Conservation (phyloP, 352 stramenopile genomes). For the Globisporangium orthogonon region DNA sequence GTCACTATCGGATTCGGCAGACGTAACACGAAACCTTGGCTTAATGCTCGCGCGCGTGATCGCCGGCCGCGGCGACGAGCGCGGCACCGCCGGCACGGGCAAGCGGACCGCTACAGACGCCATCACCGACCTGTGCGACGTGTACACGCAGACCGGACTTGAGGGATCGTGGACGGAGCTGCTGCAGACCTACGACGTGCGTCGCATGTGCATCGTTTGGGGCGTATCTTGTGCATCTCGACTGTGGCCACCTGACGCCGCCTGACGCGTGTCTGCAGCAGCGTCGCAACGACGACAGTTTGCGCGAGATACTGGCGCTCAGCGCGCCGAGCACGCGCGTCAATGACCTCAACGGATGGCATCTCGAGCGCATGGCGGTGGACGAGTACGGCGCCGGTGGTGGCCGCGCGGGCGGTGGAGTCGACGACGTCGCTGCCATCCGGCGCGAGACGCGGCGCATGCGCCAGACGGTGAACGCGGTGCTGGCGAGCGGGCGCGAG, state of each 20-base stretch:
- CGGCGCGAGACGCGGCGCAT: conserved; percentile 49
- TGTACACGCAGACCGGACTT: conserved; percentile 58
- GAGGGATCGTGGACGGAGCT: conserved; percentile 68
- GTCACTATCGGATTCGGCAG: background rate
- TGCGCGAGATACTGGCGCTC: conserved; percentile 68
- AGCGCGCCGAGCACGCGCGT: conserved; percentile 50
- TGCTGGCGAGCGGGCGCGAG: conserved; percentile 45
- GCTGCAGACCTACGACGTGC: conserved; percentile 63
- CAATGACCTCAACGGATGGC: conserved; percentile 63
- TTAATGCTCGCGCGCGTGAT: conserved; percentile 12
- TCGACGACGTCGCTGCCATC: conserved; percentile 46
- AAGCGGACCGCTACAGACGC: conserved; percentile 17
- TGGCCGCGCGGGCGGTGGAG: conserved; percentile 7
- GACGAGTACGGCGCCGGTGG: conserved; percentile 49
- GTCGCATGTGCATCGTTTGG: background rate
- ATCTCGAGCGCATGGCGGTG: conserved; percentile 78
- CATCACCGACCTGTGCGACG: conserved; percentile 50
- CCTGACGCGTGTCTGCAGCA: conserved; percentile 24
- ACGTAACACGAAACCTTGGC: no score
- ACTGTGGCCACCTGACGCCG: background rate
- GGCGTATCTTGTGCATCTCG: background rate
- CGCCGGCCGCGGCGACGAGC: conserved; percentile 9
- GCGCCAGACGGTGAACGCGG: conserved; percentile 49
- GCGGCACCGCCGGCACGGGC: background rate
- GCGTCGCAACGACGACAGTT: conserved; percentile 71